Evolutionary conservation across 257 asterid species (phyloP), one percentile per base, ranked within the genome.

Genomic region (Henckelia pumila): DNA sequence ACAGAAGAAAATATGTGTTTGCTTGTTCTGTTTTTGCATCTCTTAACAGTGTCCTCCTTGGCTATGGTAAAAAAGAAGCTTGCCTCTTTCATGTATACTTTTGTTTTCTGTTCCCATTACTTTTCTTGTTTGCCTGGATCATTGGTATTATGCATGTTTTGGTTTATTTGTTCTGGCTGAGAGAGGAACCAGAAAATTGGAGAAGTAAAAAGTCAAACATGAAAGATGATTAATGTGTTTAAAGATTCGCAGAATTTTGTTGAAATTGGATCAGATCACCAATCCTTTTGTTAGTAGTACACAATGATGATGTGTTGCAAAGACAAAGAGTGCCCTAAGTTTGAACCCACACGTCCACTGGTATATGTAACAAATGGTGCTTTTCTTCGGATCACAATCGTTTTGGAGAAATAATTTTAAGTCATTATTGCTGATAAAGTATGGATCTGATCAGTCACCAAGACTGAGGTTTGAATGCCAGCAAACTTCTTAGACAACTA

Each of bases 11-110:
- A 70, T 93, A 84, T 75, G 97, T 92, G 23, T 77, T 82, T 76
- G 97, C 97, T 75, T 92, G 98, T 60, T 95, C 98, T 77, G 90
- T 90, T 64, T 93, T 93, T 73, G 98, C 98, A 35, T 93, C 97
- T 63, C 95, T 93, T 59, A 93, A 89, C 73, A 86, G 81, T 73
- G 97, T 88, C 59, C 97, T 93, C 59, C 95, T 93, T 72, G 98
- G 98, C 35, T 93, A 93, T 73, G 98, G 98, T 84, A 82, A 73
- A 28, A 30, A 3, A 50, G 8, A 32, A 22, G 1, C 24, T 71
- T 25, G 19, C 3, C 47, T 47, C 33, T 2, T 67, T 25, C 37
- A 29, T 47, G 20, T 59, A 56, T 56, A 67, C 25, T 37, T 65
- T 73, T 62, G 37, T 62, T 6, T 49, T 5, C 62, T 61, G 2